Base-by-base conservation (phyloP, 257 asterid species). In the Marsdenia floribunda region DNA sequence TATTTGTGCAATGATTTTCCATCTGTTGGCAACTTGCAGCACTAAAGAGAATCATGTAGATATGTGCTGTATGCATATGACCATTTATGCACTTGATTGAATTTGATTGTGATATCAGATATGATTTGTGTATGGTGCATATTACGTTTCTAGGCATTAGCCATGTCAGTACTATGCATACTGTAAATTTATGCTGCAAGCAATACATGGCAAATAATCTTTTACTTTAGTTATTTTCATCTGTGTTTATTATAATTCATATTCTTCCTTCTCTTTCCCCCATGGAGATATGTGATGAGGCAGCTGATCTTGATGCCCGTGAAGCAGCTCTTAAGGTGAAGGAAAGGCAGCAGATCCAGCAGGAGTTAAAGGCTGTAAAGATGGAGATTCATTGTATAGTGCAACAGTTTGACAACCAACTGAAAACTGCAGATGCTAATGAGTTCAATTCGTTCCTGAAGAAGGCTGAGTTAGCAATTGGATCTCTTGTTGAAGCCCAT, bases 251-350 rank as follows among this genome's bases (percentile, higher is more conserved):
- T 11, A 63, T 63, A 16, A 63, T 63, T 35, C 21, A 38, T 76
- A 77, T 77, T 38, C 64, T 49, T 47, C 69, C 47, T 78, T 63
- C 50, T 50, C 44, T 70, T 54, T 73, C 49, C 70, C 52, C 46
- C 75, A 12, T 82, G 87, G 78, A 94, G 98, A 88, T 92, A 71
- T 72, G 38, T 52, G 82, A 81, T 40, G 98, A 90, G 86, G 91
- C 98, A 83, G 86, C 80, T 75, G 90, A 88, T 77, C 91, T 94
- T 72, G 91, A 88, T 74, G 87, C 55, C 59, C 97, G 93, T 59
- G 96, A 87, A 86, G 91, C 87, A 64, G 93, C 91, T 76, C 92
- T 94, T 13, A 92, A 87, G 90, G 87, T 87, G 26, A 80, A 86
- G 83, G 96, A 88, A 89, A 82, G 87, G 72, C 87, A 82, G 77